Evolutionary conservation across 2,329 filamentous ascomycete genomes (phyloP), one percentile per base, ranked within the genome.

Genomic region (Plectosphaerella plurivora): DNA sequence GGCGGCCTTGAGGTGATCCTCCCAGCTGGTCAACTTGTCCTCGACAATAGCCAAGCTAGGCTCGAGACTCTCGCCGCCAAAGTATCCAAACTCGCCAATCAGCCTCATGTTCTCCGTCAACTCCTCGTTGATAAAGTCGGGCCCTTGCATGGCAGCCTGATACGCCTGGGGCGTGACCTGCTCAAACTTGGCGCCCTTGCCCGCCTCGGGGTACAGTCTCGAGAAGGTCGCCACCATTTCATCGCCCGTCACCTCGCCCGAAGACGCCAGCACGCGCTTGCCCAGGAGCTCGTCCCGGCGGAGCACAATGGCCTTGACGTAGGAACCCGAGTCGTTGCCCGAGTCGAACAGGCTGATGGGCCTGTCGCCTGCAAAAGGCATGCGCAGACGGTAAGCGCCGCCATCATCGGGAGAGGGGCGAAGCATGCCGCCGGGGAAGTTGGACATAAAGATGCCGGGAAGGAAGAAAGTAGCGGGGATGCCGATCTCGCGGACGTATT

Each of bases 381-480:
- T 53, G 37, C 55, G 60, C 33, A 70, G 61, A 28, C 61, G 70
- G 65, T 69, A 60, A 24, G 50, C 64, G 53, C 61, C 63, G 53
- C 61, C 63, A 62, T 54, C 67, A 55, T 52, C 62, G 58, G 51
- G 67, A 44, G 51, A 62, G 35, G 53, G 57, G 14, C 56, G 57
- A 51, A 71, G 51, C 59, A 60, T 63, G 25, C 53, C 56, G 11
- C 60, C 63, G 1, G 65, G 51, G 15, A 76, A 64, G 60, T 82
- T 83, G 58, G 73, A 63, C 78, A 82, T 80, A 59, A 79, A 84
- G 49, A 69, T 71, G 2, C 71, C 81, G 0, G 79, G 74, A n/a
- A 75, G 64, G 60, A 80, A 75, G 61, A 79, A 82, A 0, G 78
- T 71, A 20, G 73, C 70, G 3, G 74, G 72, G 9, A 82, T 66